These are phyloP conservation scores for Populus hybrid DNA, from an alignment of 441 rosid genomes.

Conservation along the genomic window DNA sequence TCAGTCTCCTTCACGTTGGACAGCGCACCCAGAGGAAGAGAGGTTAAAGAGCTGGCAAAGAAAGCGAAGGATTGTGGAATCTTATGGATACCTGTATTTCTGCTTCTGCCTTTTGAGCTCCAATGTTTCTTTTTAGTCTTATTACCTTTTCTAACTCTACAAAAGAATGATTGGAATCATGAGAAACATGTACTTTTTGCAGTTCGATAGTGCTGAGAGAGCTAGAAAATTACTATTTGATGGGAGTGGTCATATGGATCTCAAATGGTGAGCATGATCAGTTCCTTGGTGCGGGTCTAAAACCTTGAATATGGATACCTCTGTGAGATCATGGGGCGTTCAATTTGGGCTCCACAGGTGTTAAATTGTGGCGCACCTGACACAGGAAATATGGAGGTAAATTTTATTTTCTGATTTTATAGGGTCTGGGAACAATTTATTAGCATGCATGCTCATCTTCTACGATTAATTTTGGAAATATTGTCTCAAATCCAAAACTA, in stretches of 20 bases:
- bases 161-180: background rate
- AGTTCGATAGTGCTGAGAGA: slow-evolving; percentile 89
- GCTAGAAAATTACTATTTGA: slow-evolving; percentile 60
- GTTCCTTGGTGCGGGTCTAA: slow-evolving; percentile 85
- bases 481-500: too few species aligned
- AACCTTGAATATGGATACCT: slow-evolving; percentile 94
- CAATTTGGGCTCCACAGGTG: slow-evolving; percentile 94
- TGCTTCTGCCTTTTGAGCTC: slow-evolving; percentile 7
- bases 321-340: slow-evolving; percentile 97
- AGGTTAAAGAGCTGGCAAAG: slow-evolving; percentile 82
- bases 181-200: slow-evolving; percentile 28
- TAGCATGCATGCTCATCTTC: too few species aligned
- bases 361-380: slow-evolving; percentile 98
- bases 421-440: too few species aligned
- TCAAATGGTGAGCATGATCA: slow-evolving; percentile 35
- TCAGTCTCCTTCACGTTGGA: slow-evolving; percentile 75
- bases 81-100: slow-evolving; percentile 81
- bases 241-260: slow-evolving; percentile 30
- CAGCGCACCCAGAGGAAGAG: slow-evolving; percentile 92
- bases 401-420: too few species aligned
- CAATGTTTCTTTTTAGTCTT: slow-evolving; percentile 6
- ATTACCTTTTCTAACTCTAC: background rate
- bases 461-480: too few species aligned
- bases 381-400: slow-evolving; percentile 99
- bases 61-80: slow-evolving; percentile 94